Evolutionary conservation across 768 basidiomycete species (phyloP).

Genomic region (Filobasidium floriforme): DNA sequence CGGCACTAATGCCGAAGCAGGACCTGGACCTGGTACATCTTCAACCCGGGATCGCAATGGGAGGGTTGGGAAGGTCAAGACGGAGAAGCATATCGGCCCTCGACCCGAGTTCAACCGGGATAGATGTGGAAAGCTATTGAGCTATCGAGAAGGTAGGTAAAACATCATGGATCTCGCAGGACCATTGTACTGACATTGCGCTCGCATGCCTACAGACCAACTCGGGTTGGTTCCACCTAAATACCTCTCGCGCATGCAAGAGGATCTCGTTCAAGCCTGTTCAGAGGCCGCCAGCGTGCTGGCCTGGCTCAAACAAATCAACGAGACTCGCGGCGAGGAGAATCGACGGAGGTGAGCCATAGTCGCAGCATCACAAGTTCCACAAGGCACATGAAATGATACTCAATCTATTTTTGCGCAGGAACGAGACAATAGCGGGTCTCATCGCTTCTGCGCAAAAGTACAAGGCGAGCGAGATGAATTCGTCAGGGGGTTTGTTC

Average conservation of each 20-base stretch:
- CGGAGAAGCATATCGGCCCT: constrained; percentile 56
- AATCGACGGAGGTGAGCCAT: constrained; percentile 37
- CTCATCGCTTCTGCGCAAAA: constrained; percentile 73
- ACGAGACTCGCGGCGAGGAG: constrained; percentile 40
- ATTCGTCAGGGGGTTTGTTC: constrained; percentile 33
- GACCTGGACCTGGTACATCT: constrained; percentile 4
- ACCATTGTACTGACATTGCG: background rate
- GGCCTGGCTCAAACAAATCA: constrained; percentile 69
- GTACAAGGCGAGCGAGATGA: constrained; percentile 39
- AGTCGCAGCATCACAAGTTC: background rate
- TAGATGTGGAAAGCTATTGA: constrained; percentile 61
- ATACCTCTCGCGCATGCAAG: constrained; percentile 59
- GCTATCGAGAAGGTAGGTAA: constrained; percentile 57
- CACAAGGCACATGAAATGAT: too few relatives aligned
- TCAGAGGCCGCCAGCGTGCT: constrained; percentile 66
- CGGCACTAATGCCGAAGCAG: constrained; percentile 55
- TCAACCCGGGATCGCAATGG: constrained; percentile 1
- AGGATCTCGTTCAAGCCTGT: constrained; percentile 64
- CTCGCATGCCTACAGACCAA: constrained; percentile 51
- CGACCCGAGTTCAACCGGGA: constrained; percentile 65
- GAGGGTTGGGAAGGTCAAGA: constrained; percentile 19
- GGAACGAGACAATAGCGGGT: constrained; percentile 83
- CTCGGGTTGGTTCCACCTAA: constrained; percentile 63
- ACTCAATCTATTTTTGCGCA: constrained; percentile 50
- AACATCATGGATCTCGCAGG: background rate